Evolutionary conservation across 2,329 filamentous ascomycete species (phyloP), one percentile per base, ranked within the genome.

Genomic region (Teratosphaeriaceae sp.): DNA sequence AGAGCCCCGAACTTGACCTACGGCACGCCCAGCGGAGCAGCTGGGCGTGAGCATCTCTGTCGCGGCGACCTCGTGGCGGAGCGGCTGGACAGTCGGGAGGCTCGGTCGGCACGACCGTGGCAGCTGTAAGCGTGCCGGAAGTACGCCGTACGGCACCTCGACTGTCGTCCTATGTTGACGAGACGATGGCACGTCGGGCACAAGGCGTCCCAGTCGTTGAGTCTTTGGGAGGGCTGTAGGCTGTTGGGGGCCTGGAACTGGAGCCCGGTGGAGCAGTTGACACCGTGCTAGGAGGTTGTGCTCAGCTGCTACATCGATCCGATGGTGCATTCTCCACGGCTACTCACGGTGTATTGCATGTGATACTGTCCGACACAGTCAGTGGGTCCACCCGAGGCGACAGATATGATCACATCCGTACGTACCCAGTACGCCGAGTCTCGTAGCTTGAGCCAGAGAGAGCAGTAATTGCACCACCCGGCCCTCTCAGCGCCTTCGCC

Each of bases 61-160:
- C 42, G 38, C 9, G 51, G 46, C 26, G 45, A 54, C 24, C 34
- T 38, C 33, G 43, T 49, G 19, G 39, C 49, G 12, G 37, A n/a
- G 18, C 38, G 39, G 26, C 40, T 50, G 2, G 40, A 40, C 21
- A 20, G 24, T 21, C 45, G 34, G 7, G 33, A 23, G 29, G 41
- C n/a, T 44, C 44, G 13, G 47, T 44, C 43, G 48, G 49, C 7
- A 18, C 31, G 44, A 31, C 44, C 31, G 2, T 53, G 47, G 33
- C 58, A 61, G 76, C 90, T 92, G 70, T 92, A 92, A 36, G 86
- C 85, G 65, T 94, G 87, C 52, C 87, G 74, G 65, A 90, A 94
- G 85, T 86, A 94, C 3, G 86, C 89, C 1, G 86, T 94, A n/a
- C 85, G 85, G 69, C 90, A 89, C 72, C 90, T 90, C 69, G 90